Evolutionary conservation across 2,329 filamentous ascomycete genomes (phyloP), one percentile per base, ranked within the genome.

Genomic region (Diaporthe helianthi): DNA sequence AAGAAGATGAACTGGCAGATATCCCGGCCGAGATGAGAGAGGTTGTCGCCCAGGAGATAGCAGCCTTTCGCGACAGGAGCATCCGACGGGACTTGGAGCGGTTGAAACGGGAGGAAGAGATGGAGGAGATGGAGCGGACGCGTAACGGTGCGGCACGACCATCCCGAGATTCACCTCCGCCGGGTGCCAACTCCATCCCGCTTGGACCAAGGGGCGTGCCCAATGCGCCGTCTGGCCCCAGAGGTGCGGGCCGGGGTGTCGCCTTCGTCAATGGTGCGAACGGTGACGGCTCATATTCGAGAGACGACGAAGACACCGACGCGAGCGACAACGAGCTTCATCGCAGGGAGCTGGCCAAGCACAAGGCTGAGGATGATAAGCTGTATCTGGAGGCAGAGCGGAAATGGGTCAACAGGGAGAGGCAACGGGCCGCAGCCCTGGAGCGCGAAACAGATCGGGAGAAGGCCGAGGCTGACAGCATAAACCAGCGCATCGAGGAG

Each of bases 11-110:
- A 76, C 85, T 99, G 36, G 91, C 94, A 24, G 96, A 99, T 76
- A 98, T 99, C 58, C 96, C 96, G 0, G 91, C 93, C 0, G 96
- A 98, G 78, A 97, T 97, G 93, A 90, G 96, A 29, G 96, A 97
- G 78, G 94, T 93, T 0, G 96, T 99, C 19, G 93, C 96, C 0
- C 91, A 91, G 69, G 97, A 99, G 78, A 99, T 99, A 75, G 90
- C 93, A 0, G 93, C 94, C 0, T 99, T 99, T 83, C 88, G 96
- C 73, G 96, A 99, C 73, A 88, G 95, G 24, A 98, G 95, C 74
- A 97, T 90, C 70, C 89, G 92, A 71, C 87, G 95, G 47, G 96
- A 99, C 77, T 83, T 97, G 76, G 96, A 99, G 79, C 92, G 96
- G 4, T 82, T 97, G 44, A 90, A 90, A 76, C 86, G 91, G 53